Percentiles rank a stretch among this genome's conserved stretches.
These are phyloP conservation scores for Lentinula lateritia DNA, from an alignment of 768 basidiomycete genomes.

Conservation along the genomic window DNA sequence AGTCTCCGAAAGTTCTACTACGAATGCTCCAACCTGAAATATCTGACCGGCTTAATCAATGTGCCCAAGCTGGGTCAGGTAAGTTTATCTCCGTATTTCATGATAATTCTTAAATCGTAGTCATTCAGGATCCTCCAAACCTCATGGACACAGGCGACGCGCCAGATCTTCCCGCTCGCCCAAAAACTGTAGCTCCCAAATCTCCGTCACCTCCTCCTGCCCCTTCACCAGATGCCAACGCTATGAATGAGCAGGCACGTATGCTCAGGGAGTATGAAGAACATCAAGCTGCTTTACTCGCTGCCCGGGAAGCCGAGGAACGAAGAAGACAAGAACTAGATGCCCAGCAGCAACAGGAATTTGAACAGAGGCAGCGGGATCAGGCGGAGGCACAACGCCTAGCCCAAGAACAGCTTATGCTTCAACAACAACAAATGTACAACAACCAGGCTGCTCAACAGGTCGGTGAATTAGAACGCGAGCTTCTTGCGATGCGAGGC, in stretches of 20 bases:
- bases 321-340: conserved; percentile 72
- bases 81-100: not conserved
- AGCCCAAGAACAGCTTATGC: conserved; percentile 86
- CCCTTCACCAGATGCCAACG: conserved; percentile 63
- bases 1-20: conserved; percentile 97
- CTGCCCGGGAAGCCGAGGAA: conserved; percentile 80
- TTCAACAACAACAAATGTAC: conserved; percentile 76
- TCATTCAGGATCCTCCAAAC: conserved; percentile 87
- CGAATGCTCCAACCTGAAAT: conserved; percentile 98
- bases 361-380: conserved; percentile 80
- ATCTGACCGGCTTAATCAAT: conserved; percentile 94
- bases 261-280: conserved; percentile 96
- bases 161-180: conserved; percentile 84
- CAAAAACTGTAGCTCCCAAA: conserved; percentile 49
- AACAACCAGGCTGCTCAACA: conserved; percentile 75
- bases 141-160: conserved; percentile 75
- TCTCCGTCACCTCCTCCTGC: conserved; percentile 64
- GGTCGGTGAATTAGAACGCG: conserved; percentile 78
- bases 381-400: conserved; percentile 85
- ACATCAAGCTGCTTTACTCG: conserved; percentile 83
- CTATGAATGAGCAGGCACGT: conserved; percentile 84
- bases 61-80: conserved; percentile 88
- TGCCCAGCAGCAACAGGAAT: conserved; percentile 77
- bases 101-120: not conserved
- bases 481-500: conserved; percentile 88